Evolutionary conservation across 2,329 filamentous ascomycete species (phyloP).

Genomic region (Raffaelea albimanens): DNA sequence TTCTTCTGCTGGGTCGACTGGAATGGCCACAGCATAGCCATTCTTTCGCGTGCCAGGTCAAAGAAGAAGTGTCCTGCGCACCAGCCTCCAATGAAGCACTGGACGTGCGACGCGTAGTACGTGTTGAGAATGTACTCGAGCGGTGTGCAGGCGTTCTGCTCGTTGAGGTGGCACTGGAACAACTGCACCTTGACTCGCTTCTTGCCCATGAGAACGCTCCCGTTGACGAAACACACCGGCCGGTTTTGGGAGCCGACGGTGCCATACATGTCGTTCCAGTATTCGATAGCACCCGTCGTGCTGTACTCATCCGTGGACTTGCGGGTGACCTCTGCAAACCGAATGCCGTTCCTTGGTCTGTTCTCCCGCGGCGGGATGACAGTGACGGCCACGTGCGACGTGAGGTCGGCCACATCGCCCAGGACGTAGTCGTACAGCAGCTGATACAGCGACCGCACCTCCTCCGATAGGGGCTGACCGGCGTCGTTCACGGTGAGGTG

Average conservation of each 20-base stretch:
- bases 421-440: too few species aligned
- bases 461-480: too few species aligned
- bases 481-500: too few species aligned
- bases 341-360: too few species aligned
- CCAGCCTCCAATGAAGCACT: constrained; percentile 11
- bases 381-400: neutral
- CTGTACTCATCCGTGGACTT: too few species aligned
- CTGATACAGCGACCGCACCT: too few species aligned
- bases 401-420: neutral
- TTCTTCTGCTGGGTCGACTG: too few species aligned
- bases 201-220: neutral
- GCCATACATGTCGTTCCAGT: too few species aligned
- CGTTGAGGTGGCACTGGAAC: constrained; percentile 6
- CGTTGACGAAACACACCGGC: constrained; percentile 8
- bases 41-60: constrained; percentile 1
- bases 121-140: constrained; percentile 8
- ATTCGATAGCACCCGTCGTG: too few species aligned
- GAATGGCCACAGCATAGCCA: neutral
- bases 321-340: too few species aligned
- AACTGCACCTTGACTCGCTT: constrained; percentile 9
- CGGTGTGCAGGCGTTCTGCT: neutral
- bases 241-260: neutral
- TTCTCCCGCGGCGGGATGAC: too few species aligned
- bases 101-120: constrained; percentile 10
- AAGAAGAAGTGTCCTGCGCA: constrained; percentile 8